phyloP scores from a whole-genome alignment of 2,329 filamentous ascomycete genomes.

The Xylariaceae sp. region DNA sequence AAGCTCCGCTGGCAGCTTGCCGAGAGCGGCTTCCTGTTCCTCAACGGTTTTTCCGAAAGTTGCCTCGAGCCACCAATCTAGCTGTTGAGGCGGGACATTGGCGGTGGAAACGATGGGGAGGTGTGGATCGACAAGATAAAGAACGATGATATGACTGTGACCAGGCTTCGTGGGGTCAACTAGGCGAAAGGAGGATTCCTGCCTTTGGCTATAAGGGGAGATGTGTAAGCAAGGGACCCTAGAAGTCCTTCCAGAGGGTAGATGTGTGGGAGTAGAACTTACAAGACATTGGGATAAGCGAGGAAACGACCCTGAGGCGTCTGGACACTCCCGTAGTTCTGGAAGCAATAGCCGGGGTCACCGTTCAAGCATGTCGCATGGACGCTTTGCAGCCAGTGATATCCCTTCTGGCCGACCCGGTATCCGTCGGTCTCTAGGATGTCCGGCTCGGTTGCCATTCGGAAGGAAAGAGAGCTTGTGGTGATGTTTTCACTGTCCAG shows the following conservation, averaged over 20 bases:
- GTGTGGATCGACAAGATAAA: slow-evolving; percentile 57
- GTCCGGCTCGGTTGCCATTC: slow-evolving; percentile 32
- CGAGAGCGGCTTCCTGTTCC: slow-evolving; percentile 2
- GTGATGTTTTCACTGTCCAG: slow-evolving; percentile 41
- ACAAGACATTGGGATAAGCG: slow-evolving; percentile 27
- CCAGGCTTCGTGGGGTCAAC: slow-evolving; percentile 48
- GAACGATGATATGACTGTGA: slow-evolving; percentile 53
- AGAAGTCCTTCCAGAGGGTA: background rate
- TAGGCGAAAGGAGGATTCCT: slow-evolving; percentile 44
- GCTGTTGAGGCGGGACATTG: slow-evolving; percentile 42
- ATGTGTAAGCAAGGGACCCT: background rate
- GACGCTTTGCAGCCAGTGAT: background rate
- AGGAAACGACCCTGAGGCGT: slow-evolving; percentile 24
- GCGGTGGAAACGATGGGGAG: slow-evolving; percentile 40
- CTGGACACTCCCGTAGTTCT: slow-evolving; percentile 24
- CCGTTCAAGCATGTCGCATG: background rate
- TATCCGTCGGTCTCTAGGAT: slow-evolving; percentile 1
- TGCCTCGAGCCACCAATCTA: slow-evolving; percentile 35
- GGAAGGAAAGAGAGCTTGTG: slow-evolving; percentile 49
- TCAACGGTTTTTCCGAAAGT: slow-evolving; percentile 4
- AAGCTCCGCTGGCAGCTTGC: slow-evolving; percentile 13
- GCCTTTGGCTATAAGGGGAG: slow-evolving; percentile 35
- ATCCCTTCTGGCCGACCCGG: background rate
- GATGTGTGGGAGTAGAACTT: background rate
- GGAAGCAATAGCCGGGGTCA: slow-evolving; percentile 6